Evolutionary conservation across 306 rosid genomes (phyloP).

Genomic region (Arachis hypogaea): DNA sequence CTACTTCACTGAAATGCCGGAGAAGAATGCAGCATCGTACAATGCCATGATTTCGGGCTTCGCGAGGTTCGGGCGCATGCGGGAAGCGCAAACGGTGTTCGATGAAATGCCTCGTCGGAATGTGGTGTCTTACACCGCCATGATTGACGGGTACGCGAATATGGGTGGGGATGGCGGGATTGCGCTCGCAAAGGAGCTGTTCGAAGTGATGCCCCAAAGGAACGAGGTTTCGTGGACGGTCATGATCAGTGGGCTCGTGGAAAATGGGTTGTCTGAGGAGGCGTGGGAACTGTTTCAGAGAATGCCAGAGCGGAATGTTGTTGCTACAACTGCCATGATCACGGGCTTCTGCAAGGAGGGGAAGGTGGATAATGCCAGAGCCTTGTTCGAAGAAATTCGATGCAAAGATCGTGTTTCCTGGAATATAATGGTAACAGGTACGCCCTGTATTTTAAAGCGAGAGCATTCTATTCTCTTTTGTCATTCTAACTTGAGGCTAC

Average conservation of each 20-base stretch:
- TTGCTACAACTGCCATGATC: slow-evolving; percentile 52
- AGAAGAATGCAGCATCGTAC: slow-evolving; percentile 51
- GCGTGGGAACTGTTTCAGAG: slow-evolving; percentile 51
- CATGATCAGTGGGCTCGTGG: slow-evolving; percentile 58
- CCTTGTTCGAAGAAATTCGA: slow-evolving; percentile 47
- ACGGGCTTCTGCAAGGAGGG: slow-evolving; percentile 59
- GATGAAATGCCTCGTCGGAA: slow-evolving; percentile 52
- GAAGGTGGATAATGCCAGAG: slow-evolving; percentile 50
- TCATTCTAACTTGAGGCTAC: not conserved
- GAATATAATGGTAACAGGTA: slow-evolving; percentile 65
- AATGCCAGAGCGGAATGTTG: slow-evolving; percentile 57
- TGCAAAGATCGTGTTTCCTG: slow-evolving; percentile 54
- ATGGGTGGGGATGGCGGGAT: slow-evolving; percentile 46
- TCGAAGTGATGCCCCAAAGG: slow-evolving; percentile 48
- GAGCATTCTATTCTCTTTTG: not conserved
- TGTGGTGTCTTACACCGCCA: slow-evolving; percentile 53
- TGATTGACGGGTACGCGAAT: slow-evolving; percentile 55
- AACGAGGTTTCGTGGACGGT: slow-evolving; percentile 58
- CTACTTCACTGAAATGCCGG: slow-evolving; percentile 47
- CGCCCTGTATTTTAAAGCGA: not conserved
- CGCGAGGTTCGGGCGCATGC: slow-evolving; percentile 43
- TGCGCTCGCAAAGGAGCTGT: slow-evolving; percentile 49
- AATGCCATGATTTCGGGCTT: slow-evolving; percentile 57
- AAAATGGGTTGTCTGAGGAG: slow-evolving; percentile 51
- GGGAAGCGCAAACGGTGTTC: slow-evolving; percentile 56